Percentiles rank a stretch among this genome's conserved stretches.
Evolutionary conservation across 805 yeast species (phyloP).

Genomic region (Torulaspora gathmanii): DNA sequence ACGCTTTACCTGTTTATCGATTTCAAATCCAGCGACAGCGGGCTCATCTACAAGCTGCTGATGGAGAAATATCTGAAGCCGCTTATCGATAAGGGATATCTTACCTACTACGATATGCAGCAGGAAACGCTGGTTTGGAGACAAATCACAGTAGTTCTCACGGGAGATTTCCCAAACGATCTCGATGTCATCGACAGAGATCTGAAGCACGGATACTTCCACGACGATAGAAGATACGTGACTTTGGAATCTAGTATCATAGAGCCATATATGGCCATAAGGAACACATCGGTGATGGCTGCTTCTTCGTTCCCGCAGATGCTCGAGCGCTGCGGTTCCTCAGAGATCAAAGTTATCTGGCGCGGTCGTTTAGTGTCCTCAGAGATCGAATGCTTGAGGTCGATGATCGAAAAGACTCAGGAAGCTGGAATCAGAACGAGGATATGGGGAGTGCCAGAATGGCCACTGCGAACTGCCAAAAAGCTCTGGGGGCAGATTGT

Average conservation of each 20-base stretch:
- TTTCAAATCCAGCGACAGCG: constrained; percentile 48
- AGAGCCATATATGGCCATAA: constrained; percentile 16
- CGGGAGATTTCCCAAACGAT: constrained; percentile 55
- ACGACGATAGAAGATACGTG: constrained; percentile 31
- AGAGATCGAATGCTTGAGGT: constrained; percentile 19
- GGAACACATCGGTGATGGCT: constrained; percentile 33
- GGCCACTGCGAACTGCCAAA: constrained; percentile 51
- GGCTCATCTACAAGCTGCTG: constrained; percentile 43
- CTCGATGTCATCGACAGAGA: constrained; percentile 12
- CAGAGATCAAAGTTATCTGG: constrained; percentile 6
- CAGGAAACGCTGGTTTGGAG: constrained; percentile 39
- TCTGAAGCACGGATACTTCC: constrained; percentile 17
- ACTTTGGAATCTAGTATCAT: constrained; percentile 43
- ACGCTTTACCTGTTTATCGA: constrained; percentile 62
- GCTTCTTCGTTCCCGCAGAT: constrained; percentile 40
- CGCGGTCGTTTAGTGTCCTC: constrained; percentile 13
- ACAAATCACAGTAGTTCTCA: constrained; percentile 58
- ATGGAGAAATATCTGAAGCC: constrained; percentile 42
- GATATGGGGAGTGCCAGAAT: constrained; percentile 66
- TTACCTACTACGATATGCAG: constrained; percentile 45
- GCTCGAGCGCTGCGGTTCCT: constrained; percentile 19
- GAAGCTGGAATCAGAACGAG: constrained; percentile 49
- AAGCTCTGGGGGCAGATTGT: constrained; percentile 48
- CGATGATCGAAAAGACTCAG: constrained; percentile 44
- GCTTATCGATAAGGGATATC: constrained; percentile 45